A percentile compares a stretch with the other conserved stretches of the same genome.
Conservation (phyloP, 1,139 yeast species). For the Meyerozyma carpophila region DNA sequence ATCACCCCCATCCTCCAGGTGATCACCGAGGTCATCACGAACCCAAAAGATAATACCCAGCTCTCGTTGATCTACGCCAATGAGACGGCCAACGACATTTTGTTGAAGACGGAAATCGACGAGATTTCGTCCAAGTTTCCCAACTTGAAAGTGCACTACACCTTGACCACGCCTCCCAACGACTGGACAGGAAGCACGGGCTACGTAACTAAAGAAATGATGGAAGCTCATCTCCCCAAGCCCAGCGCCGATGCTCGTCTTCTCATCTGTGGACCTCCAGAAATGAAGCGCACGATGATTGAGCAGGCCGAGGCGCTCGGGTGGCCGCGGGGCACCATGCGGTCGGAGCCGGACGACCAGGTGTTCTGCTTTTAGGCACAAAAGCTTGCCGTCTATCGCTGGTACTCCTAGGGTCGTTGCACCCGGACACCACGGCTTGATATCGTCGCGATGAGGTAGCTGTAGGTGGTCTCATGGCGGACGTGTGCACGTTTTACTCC, state of each 20-base stretch:
- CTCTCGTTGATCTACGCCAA: slow-evolving; percentile 12
- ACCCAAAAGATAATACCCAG: slow-evolving; percentile 12
- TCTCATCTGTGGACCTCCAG: slow-evolving; percentile 74
- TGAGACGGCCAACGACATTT: slow-evolving; percentile 14
- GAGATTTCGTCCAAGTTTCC: slow-evolving; percentile 61
- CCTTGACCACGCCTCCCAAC: slow-evolving; percentile 29
- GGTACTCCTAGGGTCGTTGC: neutral
- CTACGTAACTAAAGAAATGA: slow-evolving; percentile 52
- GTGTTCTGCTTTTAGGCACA: slow-evolving; percentile 57
- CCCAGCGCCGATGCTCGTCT: slow-evolving; percentile 46
- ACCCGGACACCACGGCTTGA: neutral
- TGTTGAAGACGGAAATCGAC: slow-evolving; percentile 61
- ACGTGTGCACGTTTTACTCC: slow-evolving; percentile 52
- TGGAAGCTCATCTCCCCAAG: slow-evolving; percentile 46
- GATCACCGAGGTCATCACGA: slow-evolving; percentile 12
- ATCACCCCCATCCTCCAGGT: slow-evolving; percentile 15
- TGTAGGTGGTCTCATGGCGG: neutral
- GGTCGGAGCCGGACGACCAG: slow-evolving; percentile 54
- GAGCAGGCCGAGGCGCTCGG: slow-evolving; percentile 53
- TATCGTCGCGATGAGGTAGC: neutral
- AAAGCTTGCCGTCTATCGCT: too few relatives aligned
- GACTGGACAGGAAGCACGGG: slow-evolving; percentile 59
- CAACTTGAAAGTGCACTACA: slow-evolving; percentile 49
- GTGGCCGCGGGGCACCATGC: slow-evolving; percentile 49
- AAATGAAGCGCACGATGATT: slow-evolving; percentile 51